These are phyloP conservation scores for Solanum pinnatisectum DNA, from an alignment of 257 asterid species.

Conservation along the genomic window DNA sequence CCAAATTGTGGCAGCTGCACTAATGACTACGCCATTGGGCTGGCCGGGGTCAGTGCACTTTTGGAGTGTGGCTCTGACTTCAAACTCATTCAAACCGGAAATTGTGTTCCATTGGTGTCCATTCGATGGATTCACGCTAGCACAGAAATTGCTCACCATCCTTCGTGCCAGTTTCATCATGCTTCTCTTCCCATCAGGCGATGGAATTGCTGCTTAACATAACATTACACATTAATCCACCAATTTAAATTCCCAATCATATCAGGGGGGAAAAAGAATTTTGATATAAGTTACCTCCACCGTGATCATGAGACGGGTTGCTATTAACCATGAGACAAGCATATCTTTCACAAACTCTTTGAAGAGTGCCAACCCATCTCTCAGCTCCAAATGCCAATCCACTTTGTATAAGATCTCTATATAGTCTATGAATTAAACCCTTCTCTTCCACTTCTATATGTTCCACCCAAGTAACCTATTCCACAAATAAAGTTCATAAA, in stretches of 20 bases:
- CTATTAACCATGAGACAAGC: constrained; percentile 68
- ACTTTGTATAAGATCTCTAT: constrained; percentile 57
- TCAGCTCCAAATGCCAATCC: constrained; percentile 92
- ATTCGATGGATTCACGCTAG: constrained; percentile 58
- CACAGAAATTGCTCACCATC: constrained; percentile 80
- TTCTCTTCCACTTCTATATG: constrained; percentile 88
- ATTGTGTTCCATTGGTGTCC: constrained; percentile 77
- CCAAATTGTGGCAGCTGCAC: constrained; percentile 93
- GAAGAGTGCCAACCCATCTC: constrained; percentile 81
- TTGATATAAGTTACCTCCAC: constrained; percentile 46
- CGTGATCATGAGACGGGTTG: constrained; percentile 56
- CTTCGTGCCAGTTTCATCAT: constrained; percentile 91
- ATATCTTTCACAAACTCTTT: constrained; percentile 70
- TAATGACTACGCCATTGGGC: constrained; percentile 72
- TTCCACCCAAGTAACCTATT: constrained; percentile 89
- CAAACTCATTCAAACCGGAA: constrained; percentile 55
- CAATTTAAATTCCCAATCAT: neutral
- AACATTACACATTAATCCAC: neutral
- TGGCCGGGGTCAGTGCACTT: constrained; percentile 73
- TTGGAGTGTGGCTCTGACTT: constrained; percentile 71
- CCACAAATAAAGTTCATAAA: neutral
- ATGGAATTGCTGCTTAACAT: constrained; percentile 46
- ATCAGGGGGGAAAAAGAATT: neutral
- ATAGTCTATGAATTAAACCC: constrained; percentile 45
- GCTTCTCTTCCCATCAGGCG: constrained; percentile 78